Evolutionary conservation across 106 monocot species (phyloP), one percentile per base, ranked within the genome.

Genomic region (Phalaenopsis aphrodite): DNA sequence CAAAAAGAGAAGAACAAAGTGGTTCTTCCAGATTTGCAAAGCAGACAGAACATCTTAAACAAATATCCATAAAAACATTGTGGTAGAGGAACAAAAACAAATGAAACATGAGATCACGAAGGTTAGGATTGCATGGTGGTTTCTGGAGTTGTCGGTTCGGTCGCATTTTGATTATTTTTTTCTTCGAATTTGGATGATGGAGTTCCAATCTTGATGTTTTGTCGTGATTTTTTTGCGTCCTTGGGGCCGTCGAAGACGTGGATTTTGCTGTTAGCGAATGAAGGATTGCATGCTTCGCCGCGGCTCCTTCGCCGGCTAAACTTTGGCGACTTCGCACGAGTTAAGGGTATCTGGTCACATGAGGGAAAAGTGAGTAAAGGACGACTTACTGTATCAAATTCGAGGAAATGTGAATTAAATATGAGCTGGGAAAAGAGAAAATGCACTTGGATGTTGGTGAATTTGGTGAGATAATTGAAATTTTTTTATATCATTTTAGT

Each of bases 281-380:
- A 77, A 21, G 75, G 71, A 55, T 79, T 86, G 10, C 49, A 61
- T 41, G 69, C 65, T 49, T 84, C 84, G 30, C 79, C 61, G n/a
- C 78, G 83, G 80, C 88, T 88, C 88, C 84, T 85, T 56, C 88
- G 84, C 55, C 88, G 82, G 5, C 85, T 81, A 45, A 91, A 79
- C 77, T 85, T 91, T 5, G 91, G 88, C 30, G 88, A 91, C 77
- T 88, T 91, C 41, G 91, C 85, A 43, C 91, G 86, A 55, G 91
- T 91, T 75, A 88, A 81, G 4, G 88, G 88, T 45, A 87, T 76
- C 91, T 91, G 78, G 19, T 55, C 67, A 42, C 14, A 6, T 5
- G 79, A n/a, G n/a, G n/a, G 10, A 21, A 30, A 30, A 30, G 30
- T 30, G 30, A 30, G 30, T 30, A 30, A 30, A 0, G 30, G 30